Percentiles rank a stretch among this genome's conserved stretches.
phyloP scores from a whole-genome alignment of 2,329 filamentous ascomycete genomes.

The Alternaria sp. region DNA sequence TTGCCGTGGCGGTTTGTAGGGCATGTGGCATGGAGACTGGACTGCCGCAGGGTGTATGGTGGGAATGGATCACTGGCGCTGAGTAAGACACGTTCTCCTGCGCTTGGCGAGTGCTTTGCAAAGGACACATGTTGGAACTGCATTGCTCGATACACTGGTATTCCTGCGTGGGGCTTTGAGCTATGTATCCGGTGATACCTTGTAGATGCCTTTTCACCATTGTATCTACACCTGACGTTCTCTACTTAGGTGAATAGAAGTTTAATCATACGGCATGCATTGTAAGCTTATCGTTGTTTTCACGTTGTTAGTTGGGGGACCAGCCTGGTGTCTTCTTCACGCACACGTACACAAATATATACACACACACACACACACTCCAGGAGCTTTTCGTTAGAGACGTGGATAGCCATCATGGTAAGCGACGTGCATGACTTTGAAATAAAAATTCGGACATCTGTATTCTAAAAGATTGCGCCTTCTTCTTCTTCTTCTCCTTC shows the following conservation, averaged over 20 bases:
- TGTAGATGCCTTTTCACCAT: not conserved
- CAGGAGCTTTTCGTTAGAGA: not conserved
- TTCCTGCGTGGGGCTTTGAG: not conserved
- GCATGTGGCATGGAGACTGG: slow-evolving; percentile 46
- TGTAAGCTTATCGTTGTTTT: not conserved
- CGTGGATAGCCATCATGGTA: not conserved
- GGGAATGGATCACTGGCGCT: slow-evolving; percentile 35
- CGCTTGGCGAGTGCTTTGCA: not conserved
- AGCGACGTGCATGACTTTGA: too few relatives aligned
- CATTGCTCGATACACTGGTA: not conserved
- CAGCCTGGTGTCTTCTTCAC: not conserved
- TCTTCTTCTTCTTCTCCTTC: too few relatives aligned
- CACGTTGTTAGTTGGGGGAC: not conserved
- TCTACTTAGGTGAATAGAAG: not conserved
- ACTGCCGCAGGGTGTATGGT: slow-evolving; percentile 39
- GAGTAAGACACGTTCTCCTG: not conserved
- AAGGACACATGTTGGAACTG: not conserved
- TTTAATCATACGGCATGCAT: not conserved
- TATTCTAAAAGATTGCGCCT: too few relatives aligned
- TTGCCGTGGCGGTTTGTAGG: slow-evolving; percentile 63
- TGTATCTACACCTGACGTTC: not conserved
- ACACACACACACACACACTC: too few relatives aligned
- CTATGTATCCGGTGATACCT: slow-evolving; percentile 1
- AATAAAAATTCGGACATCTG: too few relatives aligned
- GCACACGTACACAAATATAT: too few relatives aligned